A percentile compares a stretch with the other conserved stretches of the same genome.
Conservation (phyloP, 2,329 filamentous ascomycete species). For the Pseudocercospora crystallina region DNA sequence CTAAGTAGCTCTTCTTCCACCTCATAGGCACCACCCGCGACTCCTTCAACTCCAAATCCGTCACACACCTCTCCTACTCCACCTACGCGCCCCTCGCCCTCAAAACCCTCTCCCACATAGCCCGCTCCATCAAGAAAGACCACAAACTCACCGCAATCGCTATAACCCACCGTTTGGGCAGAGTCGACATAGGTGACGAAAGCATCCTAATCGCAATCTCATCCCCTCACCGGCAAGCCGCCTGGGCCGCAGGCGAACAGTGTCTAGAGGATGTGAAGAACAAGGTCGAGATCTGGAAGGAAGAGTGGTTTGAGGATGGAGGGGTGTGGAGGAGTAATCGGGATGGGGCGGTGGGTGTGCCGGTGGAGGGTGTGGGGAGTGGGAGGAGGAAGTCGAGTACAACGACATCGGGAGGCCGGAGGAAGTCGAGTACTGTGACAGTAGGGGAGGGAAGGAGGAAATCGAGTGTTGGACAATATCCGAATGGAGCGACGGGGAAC, state of each 20-base stretch:
- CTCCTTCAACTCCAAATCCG: slow-evolving; percentile 68
- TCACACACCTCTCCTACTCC: slow-evolving; percentile 72
- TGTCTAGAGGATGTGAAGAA: slow-evolving; percentile 83
- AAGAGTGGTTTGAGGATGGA: slow-evolving; percentile 81
- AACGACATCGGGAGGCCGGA: neutral
- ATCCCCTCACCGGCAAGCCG: slow-evolving; percentile 76
- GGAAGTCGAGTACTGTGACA: neutral
- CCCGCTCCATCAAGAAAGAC: slow-evolving; percentile 55
- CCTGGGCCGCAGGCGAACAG: slow-evolving; percentile 86
- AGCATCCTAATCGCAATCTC: slow-evolving; percentile 88
- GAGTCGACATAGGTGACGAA: slow-evolving; percentile 87
- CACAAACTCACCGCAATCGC: slow-evolving; percentile 71
- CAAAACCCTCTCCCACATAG: slow-evolving; percentile 66
- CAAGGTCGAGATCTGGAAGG: slow-evolving; percentile 92
- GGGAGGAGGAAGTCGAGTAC: neutral
- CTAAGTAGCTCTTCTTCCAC: slow-evolving; percentile 2
- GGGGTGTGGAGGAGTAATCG: slow-evolving; percentile 83
- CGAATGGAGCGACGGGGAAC: neutral
- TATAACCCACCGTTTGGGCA: slow-evolving; percentile 80
- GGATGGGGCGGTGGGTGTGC: slow-evolving; percentile 63
- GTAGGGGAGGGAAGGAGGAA: neutral
- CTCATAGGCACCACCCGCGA: slow-evolving; percentile 60
- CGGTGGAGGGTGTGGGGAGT: slow-evolving; percentile 21
- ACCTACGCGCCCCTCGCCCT: slow-evolving; percentile 72
- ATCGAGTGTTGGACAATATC: slow-evolving; percentile 1